Conservation (phyloP, 305 asterid genomes). For the Fraxinus angustifolia region DNA sequence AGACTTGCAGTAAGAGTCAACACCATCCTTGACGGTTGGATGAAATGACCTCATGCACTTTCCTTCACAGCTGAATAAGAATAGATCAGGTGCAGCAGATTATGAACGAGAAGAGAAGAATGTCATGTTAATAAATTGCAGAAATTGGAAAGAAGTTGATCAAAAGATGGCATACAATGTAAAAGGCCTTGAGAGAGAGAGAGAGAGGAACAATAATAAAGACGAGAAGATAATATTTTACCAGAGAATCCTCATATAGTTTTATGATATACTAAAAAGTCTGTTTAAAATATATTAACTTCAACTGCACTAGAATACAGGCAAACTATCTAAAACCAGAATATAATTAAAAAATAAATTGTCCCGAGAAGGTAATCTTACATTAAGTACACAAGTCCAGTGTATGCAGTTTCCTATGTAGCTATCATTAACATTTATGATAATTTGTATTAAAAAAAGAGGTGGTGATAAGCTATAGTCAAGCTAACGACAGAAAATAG, state of each 20-base stretch:
- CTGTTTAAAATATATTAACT: neutral
- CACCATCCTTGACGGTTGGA: conserved; percentile 59
- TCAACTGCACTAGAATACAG: neutral
- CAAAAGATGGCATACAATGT: neutral
- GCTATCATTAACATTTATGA: neutral
- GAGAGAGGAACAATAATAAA: neutral
- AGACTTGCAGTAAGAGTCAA: conserved; percentile 55
- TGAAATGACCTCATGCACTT: conserved; percentile 90
- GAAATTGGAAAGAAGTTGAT: neutral
- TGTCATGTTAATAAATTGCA: conserved; percentile 1
- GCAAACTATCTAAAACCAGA: neutral
- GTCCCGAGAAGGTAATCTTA: neutral
- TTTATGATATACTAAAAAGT: neutral
- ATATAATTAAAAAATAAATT: neutral
- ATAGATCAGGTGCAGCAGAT: conserved; percentile 8
- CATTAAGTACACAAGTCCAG: neutral
- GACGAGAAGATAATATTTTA: neutral
- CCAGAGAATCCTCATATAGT: neutral
- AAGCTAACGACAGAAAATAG: neutral
- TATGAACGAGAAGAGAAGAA: neutral
- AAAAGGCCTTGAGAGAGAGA: neutral
- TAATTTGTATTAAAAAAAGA: neutral
- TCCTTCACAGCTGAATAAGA: conserved; percentile 67
- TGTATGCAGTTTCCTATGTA: neutral
- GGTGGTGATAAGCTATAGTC: neutral